phyloP scores from a whole-genome alignment of 768 basidiomycete genomes.

The Russula sp. region DNA sequence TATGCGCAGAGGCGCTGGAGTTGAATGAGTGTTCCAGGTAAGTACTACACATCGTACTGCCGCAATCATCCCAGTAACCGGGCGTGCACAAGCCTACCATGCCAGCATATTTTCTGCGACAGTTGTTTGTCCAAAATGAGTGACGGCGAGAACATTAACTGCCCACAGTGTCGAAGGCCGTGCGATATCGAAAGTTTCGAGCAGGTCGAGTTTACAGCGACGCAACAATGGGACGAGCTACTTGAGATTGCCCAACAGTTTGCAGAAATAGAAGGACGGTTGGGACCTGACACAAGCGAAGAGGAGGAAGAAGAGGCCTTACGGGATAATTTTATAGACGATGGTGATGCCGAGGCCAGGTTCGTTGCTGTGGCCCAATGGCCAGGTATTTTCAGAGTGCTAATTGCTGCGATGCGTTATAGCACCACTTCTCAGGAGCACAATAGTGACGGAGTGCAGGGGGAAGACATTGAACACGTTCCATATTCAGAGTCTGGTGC shows the following conservation, averaged over 20 bases:
- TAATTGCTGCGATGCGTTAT: not conserved
- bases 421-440: not conserved
- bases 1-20: slow-evolving; percentile 33
- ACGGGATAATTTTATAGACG: slow-evolving; percentile 28
- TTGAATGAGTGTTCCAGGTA: slow-evolving; percentile 33
- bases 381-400: not conserved
- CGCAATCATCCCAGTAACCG: not conserved
- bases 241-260: slow-evolving; percentile 34
- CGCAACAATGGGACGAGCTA: slow-evolving; percentile 38
- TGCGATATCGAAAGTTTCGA: slow-evolving; percentile 30
- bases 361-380: not conserved
- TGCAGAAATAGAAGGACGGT: slow-evolving; percentile 32
- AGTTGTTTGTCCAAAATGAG: slow-evolving; percentile 30
- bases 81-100: slow-evolving; percentile 30
- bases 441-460: not conserved
- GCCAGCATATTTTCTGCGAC: slow-evolving; percentile 39
- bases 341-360: slow-evolving; percentile 18
- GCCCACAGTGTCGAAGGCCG: slow-evolving; percentile 33
- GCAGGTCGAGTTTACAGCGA: slow-evolving; percentile 33
- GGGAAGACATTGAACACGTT: not conserved
- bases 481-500: slow-evolving; percentile 3
- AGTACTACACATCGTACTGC: not conserved
- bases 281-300: slow-evolving; percentile 35
- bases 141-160: slow-evolving; percentile 28
- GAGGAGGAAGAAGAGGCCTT: slow-evolving; percentile 35